phyloP scores from a whole-genome alignment of 352 stramenopile species.

The Blastocystis hominis region DNA sequence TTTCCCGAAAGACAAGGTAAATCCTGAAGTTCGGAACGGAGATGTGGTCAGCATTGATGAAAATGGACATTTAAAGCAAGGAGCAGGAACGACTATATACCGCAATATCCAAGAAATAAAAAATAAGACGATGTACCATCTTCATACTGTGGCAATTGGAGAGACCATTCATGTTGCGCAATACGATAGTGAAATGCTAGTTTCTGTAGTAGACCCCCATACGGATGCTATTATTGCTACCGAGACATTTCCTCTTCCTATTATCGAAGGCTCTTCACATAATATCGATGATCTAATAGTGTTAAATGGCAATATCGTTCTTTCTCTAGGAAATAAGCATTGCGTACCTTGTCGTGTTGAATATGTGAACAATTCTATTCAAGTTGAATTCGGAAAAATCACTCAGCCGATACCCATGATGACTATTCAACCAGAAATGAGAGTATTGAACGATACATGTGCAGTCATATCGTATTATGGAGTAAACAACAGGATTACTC shows the following conservation, averaged over 20 bases:
- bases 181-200: slow-evolving; percentile 50
- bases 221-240: slow-evolving; percentile 16
- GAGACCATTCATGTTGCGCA: slow-evolving; percentile 43
- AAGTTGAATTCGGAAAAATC: slow-evolving; percentile 1
- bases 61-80: slow-evolving; percentile 26
- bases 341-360: slow-evolving; percentile 12
- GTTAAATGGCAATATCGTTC: slow-evolving; percentile 25
- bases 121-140: slow-evolving; percentile 22
- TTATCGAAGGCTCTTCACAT: not conserved
- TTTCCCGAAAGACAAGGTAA: not conserved
- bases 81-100: slow-evolving; percentile 41
- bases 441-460: slow-evolving; percentile 35
- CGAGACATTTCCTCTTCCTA: not conserved
- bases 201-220: slow-evolving; percentile 7
- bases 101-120: slow-evolving; percentile 31
- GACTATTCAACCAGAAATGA: slow-evolving; percentile 25
- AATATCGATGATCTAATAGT: slow-evolving; percentile 44
- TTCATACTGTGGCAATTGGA: slow-evolving; percentile 13
- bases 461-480: slow-evolving; percentile 49
- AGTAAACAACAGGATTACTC: slow-evolving; percentile 11
- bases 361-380: slow-evolving; percentile 11
- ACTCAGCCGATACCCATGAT: not conserved
- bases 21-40: not conserved
- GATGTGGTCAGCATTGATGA: slow-evolving; percentile 49
- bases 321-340: slow-evolving; percentile 14